phyloP scores from a whole-genome alignment of 2,329 filamentous ascomycete genomes.

The Aspergillus chevalieri region DNA sequence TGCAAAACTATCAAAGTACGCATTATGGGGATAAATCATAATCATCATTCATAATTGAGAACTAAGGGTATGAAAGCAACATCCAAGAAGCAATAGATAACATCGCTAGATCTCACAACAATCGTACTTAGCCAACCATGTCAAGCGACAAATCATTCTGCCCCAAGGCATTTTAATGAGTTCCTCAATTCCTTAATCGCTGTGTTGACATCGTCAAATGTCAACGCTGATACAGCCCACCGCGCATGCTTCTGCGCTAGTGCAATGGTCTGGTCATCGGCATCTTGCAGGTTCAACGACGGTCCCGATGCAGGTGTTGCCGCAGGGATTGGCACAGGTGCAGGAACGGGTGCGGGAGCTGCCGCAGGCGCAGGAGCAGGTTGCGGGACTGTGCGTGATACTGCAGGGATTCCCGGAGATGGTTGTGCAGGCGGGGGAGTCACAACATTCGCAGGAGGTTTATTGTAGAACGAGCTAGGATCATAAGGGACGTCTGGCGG shows the following conservation, averaged over 20 bases:
- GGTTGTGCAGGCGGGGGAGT: conserved; percentile 4
- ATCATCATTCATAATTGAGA: too few species aligned
- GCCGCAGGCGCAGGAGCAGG: conserved; percentile 11
- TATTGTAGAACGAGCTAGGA: conserved; percentile 12
- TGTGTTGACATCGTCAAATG: conserved; percentile 91
- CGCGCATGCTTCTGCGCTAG: conserved; percentile 91
- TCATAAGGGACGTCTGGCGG: conserved; percentile 26
- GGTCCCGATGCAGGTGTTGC: conserved; percentile 15
- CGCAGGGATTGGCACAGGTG: not conserved
- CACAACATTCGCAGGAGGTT: conserved; percentile 19
- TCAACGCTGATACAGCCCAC: conserved; percentile 92
- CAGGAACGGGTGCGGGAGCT: conserved; percentile 19
- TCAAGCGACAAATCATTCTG: conserved; percentile 35
- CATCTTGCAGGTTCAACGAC: conserved; percentile 20
- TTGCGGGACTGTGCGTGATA: conserved; percentile 13
- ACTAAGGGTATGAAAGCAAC: not conserved
- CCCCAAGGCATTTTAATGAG: conserved; percentile 67
- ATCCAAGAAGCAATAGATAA: not conserved
- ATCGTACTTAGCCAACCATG: not conserved
- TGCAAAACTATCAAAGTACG: too few species aligned
- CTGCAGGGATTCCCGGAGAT: conserved; percentile 14
- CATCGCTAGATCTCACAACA: not conserved
- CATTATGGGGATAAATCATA: too few species aligned
- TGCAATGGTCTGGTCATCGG: conserved; percentile 66
- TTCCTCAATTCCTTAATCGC: conserved; percentile 76